Percentiles rank a stretch among this genome's conserved stretches.
These are phyloP conservation scores for Roridomyces roridus DNA, from an alignment of 768 basidiomycete genomes.

Conservation along the genomic window DNA sequence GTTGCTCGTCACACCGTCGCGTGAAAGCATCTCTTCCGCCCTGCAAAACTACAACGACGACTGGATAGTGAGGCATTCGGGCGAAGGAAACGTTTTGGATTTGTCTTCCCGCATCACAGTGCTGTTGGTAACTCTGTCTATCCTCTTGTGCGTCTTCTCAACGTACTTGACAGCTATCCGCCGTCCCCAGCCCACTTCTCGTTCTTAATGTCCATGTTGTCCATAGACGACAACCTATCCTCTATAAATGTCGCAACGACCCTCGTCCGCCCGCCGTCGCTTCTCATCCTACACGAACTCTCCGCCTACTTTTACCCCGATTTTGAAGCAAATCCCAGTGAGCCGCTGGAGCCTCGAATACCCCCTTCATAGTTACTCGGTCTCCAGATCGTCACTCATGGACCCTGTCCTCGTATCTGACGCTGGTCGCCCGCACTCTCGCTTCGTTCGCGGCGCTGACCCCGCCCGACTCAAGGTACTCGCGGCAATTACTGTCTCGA, in stretches of 20 bases:
- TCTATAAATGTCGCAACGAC: conserved; percentile 33
- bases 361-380: not conserved
- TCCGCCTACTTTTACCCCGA: conserved; percentile 57
- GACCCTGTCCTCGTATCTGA: conserved; percentile 58
- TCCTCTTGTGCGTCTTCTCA: conserved; percentile 10
- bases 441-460: conserved; percentile 45
- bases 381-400: conserved; percentile 26
- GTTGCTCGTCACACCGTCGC: conserved; percentile 62
- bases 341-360: conserved; percentile 3
- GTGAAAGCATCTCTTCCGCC: conserved; percentile 43
- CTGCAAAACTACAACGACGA: conserved; percentile 59
- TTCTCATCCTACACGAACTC: conserved; percentile 67
- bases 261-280: conserved; percentile 44
- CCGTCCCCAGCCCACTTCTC: conserved; percentile 63
- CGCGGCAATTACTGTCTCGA: conserved; percentile 16
- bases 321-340: conserved; percentile 30
- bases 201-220: conserved; percentile 52
- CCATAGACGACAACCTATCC: conserved; percentile 21
- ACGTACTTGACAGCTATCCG: conserved; percentile 58
- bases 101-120: conserved; percentile 53
- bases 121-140: conserved; percentile 52
- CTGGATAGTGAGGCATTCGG: conserved; percentile 54
- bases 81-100: conserved; percentile 41
- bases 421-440: conserved; percentile 53
- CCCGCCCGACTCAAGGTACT: conserved; percentile 13